Base-by-base conservation (phyloP, 192 early-diverging fungal genomes). In the Gigaspora rosea region DNA sequence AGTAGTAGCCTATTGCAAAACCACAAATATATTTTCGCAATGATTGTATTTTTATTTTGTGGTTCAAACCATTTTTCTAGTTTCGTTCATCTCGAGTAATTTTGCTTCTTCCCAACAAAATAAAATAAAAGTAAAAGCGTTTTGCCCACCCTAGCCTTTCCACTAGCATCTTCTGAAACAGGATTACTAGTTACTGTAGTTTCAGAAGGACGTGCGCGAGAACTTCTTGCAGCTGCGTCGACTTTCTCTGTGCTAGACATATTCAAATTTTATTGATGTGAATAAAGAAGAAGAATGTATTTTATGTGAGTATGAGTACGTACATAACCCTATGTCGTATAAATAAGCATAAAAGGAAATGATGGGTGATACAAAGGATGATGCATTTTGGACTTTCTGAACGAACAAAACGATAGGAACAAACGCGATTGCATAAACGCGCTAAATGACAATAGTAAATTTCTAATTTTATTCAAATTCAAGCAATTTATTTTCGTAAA, bases 201-300 rank as follows among this genome's bases (percentile, higher is more conserved):
- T n/a, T 67, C 65, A 47, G 65, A 27, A 20, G 13, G 13, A 47
- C 65, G 65, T 41, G 65, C 33, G 11, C 65, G 65, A 67, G 65
- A 67, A 67, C 65, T 47, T 47, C 65, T 35, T 67, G 13, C 65
- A 41, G 41, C 41, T 35, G 65, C 13, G 16, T 56, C 52, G 52
- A 35, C 33, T 41, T 67, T 67, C 18, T 67, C 65, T 46, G 41
- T 46, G 65, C 32, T 67, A 20, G 65, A 67, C 65, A 67, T 67
- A 41, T 67, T 41, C 41, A 41, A 41, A 7, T 6, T 41, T 41
- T 41, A 41, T 41, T 41, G 41, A 41, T 41, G 41, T 41, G 41
- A 41, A 41, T 41, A 41, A 41, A 41, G 41, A 41, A 41, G 41
- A 41, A 41, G 41, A 1, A 41, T 41, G 41, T 41, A 41, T 41